Base-by-base conservation (phyloP, 1,284 basidiomycete species). In the Ustilago trichophora region DNA sequence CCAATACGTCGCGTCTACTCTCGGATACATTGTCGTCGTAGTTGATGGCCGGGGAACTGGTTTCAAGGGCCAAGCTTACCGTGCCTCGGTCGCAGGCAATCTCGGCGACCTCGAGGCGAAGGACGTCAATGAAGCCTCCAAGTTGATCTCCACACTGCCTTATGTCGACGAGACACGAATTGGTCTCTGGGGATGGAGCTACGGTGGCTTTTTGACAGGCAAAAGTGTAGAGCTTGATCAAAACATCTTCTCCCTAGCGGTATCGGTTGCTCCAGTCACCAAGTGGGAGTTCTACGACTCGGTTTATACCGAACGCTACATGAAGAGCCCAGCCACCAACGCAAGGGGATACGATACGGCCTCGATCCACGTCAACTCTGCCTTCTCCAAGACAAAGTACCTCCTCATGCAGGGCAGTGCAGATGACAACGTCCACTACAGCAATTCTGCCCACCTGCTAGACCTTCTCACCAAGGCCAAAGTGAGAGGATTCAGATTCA, bases 31-130 rank as follows among this genome's bases (percentile, higher is more conserved):
- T 38, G 85, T 95, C 22, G 91, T 96, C 40, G 83, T 87, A 12
- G 89, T 97, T 34, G 95, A 98, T 80, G 93, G 92, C 0, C 87
- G 94, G n/a, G 94, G 94, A 0, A 98, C 95, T 0, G 95, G 95
- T 2, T 91, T 86, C 83, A 91, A 90, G 80, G 95, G 95, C 0
- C 86, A 93, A 26, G 83, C 84, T 55, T 83, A 96, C 81, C 85
- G 94, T 51, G 93, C 93, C 78, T 86, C 88, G 0, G 90, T 98
- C 6, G 89, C 90, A 71, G 87, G 89, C 47, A 88, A 94, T 75
- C 84, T 98, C 5, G 95, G 95, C 0, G 88, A 88, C 75, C 89
- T 87, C 82, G 95, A 98, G 83, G 90, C 90, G 8, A 83, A 84
- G 41, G 95, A 98, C 83, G 92, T 96, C 82, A 86, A 95, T 53